Conservation (phyloP, 257 asterid species). For the Penstemon davidsonii region DNA sequence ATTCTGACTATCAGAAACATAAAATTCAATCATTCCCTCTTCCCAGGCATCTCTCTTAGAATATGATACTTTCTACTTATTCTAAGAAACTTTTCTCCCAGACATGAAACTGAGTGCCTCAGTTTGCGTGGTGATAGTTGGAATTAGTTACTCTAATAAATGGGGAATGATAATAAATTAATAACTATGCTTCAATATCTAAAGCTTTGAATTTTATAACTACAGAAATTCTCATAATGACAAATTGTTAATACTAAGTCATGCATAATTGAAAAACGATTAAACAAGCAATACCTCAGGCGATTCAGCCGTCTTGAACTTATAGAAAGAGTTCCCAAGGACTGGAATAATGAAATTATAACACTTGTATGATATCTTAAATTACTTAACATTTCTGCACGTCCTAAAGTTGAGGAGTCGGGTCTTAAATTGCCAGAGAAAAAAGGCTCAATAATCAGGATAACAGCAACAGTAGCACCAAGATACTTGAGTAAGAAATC, state of each 20-base stretch:
- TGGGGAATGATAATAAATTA: too few species aligned
- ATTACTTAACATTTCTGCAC: constrained; percentile 99
- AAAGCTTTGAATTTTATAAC: constrained; percentile 8
- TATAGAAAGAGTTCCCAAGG: constrained; percentile 92
- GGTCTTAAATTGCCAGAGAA: constrained; percentile 93
- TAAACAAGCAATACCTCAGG: constrained; percentile 64
- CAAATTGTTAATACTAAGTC: neutral
- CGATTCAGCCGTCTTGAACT: constrained; percentile 97
- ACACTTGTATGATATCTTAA: constrained; percentile 99
- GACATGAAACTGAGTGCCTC: constrained; percentile 8
- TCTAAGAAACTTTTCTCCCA: constrained; percentile 9
- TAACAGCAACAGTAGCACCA: constrained; percentile 99
- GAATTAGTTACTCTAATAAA: too few species aligned
- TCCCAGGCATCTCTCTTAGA: neutral
- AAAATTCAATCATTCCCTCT: neutral
- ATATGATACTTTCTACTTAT: constrained; percentile 11
- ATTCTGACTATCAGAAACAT: constrained; percentile 6
- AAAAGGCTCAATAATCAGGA: constrained; percentile 95
- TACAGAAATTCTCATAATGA: neutral
- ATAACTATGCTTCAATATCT: neutral
- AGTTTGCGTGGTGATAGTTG: too few species aligned
- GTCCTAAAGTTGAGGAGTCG: constrained; percentile 91
- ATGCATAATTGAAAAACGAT: constrained; percentile 15
- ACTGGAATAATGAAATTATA: constrained; percentile 88
- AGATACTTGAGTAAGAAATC: constrained; percentile 94